Evolutionary conservation across 108 stramenopile genomes (phyloP).

Genomic region (Nitzschia sp.): DNA sequence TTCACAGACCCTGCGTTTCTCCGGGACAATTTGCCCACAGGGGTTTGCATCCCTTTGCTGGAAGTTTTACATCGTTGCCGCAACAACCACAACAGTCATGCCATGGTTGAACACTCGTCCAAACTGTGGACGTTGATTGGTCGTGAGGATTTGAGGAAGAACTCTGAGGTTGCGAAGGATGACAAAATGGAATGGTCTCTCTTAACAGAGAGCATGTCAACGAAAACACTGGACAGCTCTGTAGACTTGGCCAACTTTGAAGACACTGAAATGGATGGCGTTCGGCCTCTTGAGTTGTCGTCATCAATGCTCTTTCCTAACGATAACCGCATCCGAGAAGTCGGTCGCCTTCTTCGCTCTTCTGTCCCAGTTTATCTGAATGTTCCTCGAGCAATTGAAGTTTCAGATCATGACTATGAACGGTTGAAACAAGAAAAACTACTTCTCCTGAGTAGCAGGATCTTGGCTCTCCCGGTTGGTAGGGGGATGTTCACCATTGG

Average conservation of each 20-base stretch:
- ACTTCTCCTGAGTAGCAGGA: slow-evolving; percentile 76
- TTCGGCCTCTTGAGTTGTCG: slow-evolving; percentile 64
- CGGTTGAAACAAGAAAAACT: slow-evolving; percentile 83
- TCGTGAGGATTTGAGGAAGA: slow-evolving; percentile 68
- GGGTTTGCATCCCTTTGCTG: slow-evolving; percentile 63
- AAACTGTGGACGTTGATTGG: slow-evolving; percentile 75
- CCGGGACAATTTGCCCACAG: slow-evolving; percentile 57
- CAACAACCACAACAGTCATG: neutral
- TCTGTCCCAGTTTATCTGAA: slow-evolving; percentile 79
- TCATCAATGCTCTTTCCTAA: slow-evolving; percentile 87
- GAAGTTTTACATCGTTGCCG: slow-evolving; percentile 71
- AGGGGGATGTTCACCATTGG: slow-evolving; percentile 96
- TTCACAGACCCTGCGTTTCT: slow-evolving; percentile 44
- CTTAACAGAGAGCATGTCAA: neutral
- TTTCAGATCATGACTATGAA: slow-evolving; percentile 89
- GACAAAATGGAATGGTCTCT: neutral
- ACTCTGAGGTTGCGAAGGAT: slow-evolving; percentile 15
- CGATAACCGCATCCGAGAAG: slow-evolving; percentile 89
- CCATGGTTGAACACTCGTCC: slow-evolving; percentile 2
- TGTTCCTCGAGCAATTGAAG: slow-evolving; percentile 80
- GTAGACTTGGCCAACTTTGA: slow-evolving; percentile 10
- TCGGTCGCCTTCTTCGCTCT: slow-evolving; percentile 84
- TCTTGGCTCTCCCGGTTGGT: slow-evolving; percentile 85
- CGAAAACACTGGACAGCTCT: neutral
- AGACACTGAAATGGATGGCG: slow-evolving; percentile 76